These are phyloP conservation scores for Hypocrella siamensis DNA, from an alignment of 2,329 filamentous ascomycete species.

Conservation along the genomic window DNA sequence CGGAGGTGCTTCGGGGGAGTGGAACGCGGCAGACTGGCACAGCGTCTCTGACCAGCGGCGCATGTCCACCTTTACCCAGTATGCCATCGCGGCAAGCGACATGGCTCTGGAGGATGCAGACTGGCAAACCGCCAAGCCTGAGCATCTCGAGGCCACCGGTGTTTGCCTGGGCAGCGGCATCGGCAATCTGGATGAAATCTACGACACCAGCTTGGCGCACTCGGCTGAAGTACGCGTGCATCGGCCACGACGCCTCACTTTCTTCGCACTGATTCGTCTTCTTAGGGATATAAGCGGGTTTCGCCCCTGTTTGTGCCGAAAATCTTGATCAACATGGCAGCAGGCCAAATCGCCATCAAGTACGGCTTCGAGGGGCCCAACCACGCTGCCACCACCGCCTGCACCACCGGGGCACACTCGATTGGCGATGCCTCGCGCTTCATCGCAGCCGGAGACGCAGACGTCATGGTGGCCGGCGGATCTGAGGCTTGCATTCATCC, in stretches of 20 bases:
- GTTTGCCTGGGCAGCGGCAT: conserved; percentile 93
- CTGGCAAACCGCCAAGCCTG: conserved; percentile 47
- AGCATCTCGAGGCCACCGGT: conserved; percentile 62
- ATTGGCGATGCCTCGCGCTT: conserved; percentile 89
- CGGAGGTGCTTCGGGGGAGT: conserved; percentile 23
- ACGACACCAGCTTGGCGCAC: conserved; percentile 65
- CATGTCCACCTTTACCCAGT: conserved; percentile 87
- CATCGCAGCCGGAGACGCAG: conserved; percentile 77
- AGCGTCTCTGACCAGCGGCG: conserved; percentile 44
- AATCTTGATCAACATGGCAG: conserved; percentile 85
- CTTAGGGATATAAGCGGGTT: conserved; percentile 77
- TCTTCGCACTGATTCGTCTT: not conserved
- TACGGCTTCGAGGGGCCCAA: conserved; percentile 84
- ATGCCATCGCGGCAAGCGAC: conserved; percentile 70
- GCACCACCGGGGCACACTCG: conserved; percentile 89
- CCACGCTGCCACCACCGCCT: conserved; percentile 84
- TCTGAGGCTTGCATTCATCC: conserved; percentile 94
- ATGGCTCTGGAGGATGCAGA: conserved; percentile 75
- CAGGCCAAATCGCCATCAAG: conserved; percentile 87
- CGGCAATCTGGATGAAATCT: conserved; percentile 83
- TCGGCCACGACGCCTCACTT: not conserved
- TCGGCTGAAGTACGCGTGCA: conserved; percentile 48
- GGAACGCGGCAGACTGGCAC: conserved; percentile 39
- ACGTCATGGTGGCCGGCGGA: conserved; percentile 93
- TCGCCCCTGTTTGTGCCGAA: conserved; percentile 88